phyloP scores from a whole-genome alignment of 441 rosid genomes.

The Manihot esculenta region DNA sequence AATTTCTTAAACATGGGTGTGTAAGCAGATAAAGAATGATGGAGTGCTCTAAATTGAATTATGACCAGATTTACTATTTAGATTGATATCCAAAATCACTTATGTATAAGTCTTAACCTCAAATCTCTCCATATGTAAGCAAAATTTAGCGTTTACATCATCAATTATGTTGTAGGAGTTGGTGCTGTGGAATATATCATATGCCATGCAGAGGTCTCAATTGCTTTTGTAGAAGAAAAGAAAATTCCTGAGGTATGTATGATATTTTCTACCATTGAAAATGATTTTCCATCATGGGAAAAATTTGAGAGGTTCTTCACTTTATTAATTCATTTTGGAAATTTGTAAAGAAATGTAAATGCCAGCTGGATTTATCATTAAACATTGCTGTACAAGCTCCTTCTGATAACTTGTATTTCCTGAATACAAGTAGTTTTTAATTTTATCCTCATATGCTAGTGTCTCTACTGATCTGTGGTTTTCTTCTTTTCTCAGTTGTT shows the following conservation, averaged over 20 bases:
- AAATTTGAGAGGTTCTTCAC: background rate
- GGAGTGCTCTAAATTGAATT: background rate
- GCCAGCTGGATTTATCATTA: background rate
- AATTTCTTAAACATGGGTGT: conserved; percentile 14
- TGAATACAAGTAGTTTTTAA: no score
- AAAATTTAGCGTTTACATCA: conserved; percentile 9
- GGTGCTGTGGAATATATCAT: conserved; percentile 87
- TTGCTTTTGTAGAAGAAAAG: conserved; percentile 89
- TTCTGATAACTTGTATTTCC: background rate
- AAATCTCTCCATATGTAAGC: background rate
- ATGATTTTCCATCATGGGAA: conserved; percentile 3
- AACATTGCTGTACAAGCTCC: background rate
- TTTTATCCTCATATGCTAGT: no score
- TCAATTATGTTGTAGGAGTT: conserved; percentile 52
- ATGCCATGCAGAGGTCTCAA: conserved; percentile 80
- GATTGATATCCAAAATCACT: background rate
- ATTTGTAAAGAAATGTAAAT: background rate
- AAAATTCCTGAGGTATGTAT: conserved; percentile 77
- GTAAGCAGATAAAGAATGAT: background rate
- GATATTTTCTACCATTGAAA: background rate
- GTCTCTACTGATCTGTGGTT: no score
- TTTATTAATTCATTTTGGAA: no score
- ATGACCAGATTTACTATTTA: background rate
- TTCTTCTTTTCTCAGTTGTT: conserved; percentile 48
- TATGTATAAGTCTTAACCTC: background rate